phyloP scores from a whole-genome alignment of 768 basidiomycete species.

The Hebeloma cylindrosporum region DNA sequence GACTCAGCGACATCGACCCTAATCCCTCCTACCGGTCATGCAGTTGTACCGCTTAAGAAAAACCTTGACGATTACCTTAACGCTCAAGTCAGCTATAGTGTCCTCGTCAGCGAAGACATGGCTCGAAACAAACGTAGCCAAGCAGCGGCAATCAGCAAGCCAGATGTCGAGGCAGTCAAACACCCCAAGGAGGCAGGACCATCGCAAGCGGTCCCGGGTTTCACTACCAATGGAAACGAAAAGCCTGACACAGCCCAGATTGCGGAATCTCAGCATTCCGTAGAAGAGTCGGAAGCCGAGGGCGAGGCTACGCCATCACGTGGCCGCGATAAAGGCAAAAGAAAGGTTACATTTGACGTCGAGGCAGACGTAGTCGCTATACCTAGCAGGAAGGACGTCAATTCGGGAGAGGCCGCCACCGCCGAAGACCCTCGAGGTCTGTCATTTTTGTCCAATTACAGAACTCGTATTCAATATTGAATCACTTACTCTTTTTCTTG shows the following conservation, averaged over 20 bases:
- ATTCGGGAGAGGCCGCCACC: constrained; percentile 26
- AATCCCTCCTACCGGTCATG: constrained; percentile 23
- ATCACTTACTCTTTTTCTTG: constrained; percentile 1
- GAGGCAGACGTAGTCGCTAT: constrained; percentile 55
- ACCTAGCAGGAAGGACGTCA: constrained; percentile 31
- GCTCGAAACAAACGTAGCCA: constrained; percentile 30
- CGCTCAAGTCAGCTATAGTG: constrained; percentile 46
- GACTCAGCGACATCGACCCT: constrained; percentile 37
- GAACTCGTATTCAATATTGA: constrained; percentile 6
- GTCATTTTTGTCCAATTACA: constrained; percentile 16
- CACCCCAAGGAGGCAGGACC: constrained; percentile 24
- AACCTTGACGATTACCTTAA: constrained; percentile 42
- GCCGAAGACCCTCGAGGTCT: constrained; percentile 46
- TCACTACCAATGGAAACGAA: constrained; percentile 21
- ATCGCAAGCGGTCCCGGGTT: constrained; percentile 14
- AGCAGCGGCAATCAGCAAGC: constrained; percentile 21
- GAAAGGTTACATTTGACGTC: constrained; percentile 74
- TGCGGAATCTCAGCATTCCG: constrained; percentile 18
- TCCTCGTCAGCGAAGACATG: constrained; percentile 45
- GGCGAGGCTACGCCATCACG: constrained; percentile 24
- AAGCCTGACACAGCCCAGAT: constrained; percentile 18
- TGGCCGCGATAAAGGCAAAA: constrained; percentile 49
- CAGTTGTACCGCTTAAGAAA: constrained; percentile 36
- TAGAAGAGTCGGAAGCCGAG: constrained; percentile 19
- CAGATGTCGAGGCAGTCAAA: constrained; percentile 9